Evolutionary conservation across 176 grass and related monocot species (phyloP), one percentile per base, ranked within the genome.

Genomic region (Elymus sibiricus): DNA sequence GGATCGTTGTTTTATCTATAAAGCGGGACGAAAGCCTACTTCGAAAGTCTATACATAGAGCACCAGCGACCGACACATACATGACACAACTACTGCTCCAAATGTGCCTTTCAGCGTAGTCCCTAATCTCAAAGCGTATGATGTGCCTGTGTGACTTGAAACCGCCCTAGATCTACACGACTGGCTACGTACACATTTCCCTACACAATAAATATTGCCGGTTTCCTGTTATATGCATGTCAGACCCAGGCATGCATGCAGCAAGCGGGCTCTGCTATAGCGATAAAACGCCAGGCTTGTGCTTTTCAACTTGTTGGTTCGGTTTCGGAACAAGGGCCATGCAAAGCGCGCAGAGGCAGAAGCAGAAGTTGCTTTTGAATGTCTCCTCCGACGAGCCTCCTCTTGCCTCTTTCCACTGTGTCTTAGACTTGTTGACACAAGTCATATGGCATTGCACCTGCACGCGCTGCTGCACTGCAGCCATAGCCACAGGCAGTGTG

Each of bases 251-350:
- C 49, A 17, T 38, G 59, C 86, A 3, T 60, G 47, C 47, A 51
- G 44, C 12, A 46, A 27, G 61, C 70, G 19, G 16, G 63, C 63
- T 78, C 53, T 56, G 53, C 3, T 8, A 53, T 73, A 53, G 72
- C 88, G 77, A 69, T 78, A 86, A 82, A 90, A 90, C 79, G 83
- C 88, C 88, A 90, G 78, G 83, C 53, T 53, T 19, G 63, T 82
- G 88, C 83, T 90, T 86, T 86, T 47, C 77, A 67, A 86, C 62
- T 63, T 47, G 61, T 25, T 10, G 59, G 34, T 56, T 37, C 35
- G 64, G 88, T 78, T 76, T 90, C n/a, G 79, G 71, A 63, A 82
- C 70, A 44, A 64, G 83, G 64, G 72, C 87, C 80, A 78, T 17
- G 87, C 82, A 65, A 84, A 24, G 67, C 75, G 7, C 6, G 24